Evolutionary conservation across 805 yeast genomes (phyloP).

Genomic region (Monosporozyma unispora): DNA sequence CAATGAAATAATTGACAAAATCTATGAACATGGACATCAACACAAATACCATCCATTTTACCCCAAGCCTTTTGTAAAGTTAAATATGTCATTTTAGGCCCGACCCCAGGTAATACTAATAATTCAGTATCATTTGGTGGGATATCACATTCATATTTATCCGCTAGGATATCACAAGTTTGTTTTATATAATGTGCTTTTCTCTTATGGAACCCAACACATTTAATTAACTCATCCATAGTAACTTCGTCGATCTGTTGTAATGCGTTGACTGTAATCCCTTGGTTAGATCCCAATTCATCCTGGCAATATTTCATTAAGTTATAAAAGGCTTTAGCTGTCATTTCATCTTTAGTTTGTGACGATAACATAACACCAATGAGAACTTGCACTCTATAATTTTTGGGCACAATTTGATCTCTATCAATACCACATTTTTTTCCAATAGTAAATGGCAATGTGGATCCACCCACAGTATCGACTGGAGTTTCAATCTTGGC

Average conservation of each 20-base stretch:
- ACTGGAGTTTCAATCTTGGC: slow-evolving; percentile 66
- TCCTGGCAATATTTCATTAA: slow-evolving; percentile 43
- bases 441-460: slow-evolving; percentile 36
- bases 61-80: slow-evolving; percentile 78
- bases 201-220: slow-evolving; percentile 81
- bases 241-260: slow-evolving; percentile 41
- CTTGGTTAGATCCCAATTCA: slow-evolving; percentile 35
- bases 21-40: slow-evolving; percentile 84
- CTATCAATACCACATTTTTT: slow-evolving; percentile 20
- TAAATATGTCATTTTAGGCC: slow-evolving; percentile 89
- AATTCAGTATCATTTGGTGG: slow-evolving; percentile 64
- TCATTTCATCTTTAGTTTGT: slow-evolving; percentile 86
- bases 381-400: slow-evolving; percentile 61
- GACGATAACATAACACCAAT: slow-evolving; percentile 80
- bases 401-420: slow-evolving; percentile 26
- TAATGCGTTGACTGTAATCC: slow-evolving; percentile 50
- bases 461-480: slow-evolving; percentile 80
- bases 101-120: slow-evolving; percentile 76
- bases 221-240: slow-evolving; percentile 56
- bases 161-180: slow-evolving; percentile 45
- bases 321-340: slow-evolving; percentile 58
- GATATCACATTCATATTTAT: slow-evolving; percentile 52
- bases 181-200: slow-evolving; percentile 64
- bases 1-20: slow-evolving; percentile 74
- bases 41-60: slow-evolving; percentile 76